Percentiles rank a stretch among this genome's conserved stretches.
phyloP scores from a whole-genome alignment of 257 asterid species.

The Linderniella brevidens region DNA sequence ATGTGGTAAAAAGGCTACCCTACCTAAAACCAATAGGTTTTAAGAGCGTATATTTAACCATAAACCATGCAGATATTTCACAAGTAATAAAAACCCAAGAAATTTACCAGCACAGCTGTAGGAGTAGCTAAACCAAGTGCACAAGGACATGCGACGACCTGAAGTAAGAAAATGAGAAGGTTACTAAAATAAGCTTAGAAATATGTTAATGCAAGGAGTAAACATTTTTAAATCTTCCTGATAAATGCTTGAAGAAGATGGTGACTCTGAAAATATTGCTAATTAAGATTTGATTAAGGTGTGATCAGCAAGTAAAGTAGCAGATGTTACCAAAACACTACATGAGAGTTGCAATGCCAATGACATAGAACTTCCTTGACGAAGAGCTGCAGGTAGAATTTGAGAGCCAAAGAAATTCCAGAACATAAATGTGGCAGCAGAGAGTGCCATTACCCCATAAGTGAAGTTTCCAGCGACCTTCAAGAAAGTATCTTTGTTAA shows the following conservation, averaged over 20 bases:
- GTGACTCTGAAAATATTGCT: background rate
- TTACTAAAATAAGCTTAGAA: background rate
- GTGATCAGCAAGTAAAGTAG: constrained; percentile 9
- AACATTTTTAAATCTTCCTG: no score
- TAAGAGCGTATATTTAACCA: no score
- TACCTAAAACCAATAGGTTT: background rate
- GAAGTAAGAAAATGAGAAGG: constrained; percentile 6
- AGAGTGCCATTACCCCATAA: constrained; percentile 90
- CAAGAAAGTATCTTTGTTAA: constrained; percentile 1
- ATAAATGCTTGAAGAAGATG: no score
- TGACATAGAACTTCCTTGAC: constrained; percentile 83
- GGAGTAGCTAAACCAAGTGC: constrained; percentile 99
- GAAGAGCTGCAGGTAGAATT: constrained; percentile 67
- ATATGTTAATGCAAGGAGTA: background rate
- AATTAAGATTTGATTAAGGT: background rate
- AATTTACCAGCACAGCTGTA: constrained; percentile 93
- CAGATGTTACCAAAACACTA: constrained; percentile 73
- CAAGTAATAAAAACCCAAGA: background rate
- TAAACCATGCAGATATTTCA: no score
- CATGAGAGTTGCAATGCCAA: constrained; percentile 98
- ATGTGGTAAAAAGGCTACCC: background rate
- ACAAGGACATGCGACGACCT: constrained; percentile 99
- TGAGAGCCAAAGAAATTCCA: constrained; percentile 80
- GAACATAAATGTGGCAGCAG: constrained; percentile 93
- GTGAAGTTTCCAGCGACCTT: constrained; percentile 97